Percentiles rank a stretch among this genome's conserved stretches.
Conservation (phyloP, 352 stramenopile genomes). For the Paralagenidium karlingii region DNA sequence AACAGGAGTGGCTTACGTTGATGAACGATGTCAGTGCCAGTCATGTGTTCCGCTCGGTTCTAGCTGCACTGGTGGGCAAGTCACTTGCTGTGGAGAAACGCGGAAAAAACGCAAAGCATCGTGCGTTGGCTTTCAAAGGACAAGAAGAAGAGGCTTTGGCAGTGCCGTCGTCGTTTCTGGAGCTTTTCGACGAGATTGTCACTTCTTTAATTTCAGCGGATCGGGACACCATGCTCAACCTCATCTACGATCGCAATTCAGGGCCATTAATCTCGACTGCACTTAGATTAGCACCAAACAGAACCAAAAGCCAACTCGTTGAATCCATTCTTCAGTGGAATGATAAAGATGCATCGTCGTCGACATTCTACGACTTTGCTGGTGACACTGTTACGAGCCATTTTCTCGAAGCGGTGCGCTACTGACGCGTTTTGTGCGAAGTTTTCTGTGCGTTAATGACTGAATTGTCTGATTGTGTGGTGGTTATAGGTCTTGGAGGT, state of each 20-base stretch:
- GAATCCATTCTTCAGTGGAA: conserved; percentile 61
- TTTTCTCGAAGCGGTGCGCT: conserved; percentile 54
- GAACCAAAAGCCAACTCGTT: conserved; percentile 32
- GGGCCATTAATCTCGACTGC: conserved; percentile 51
- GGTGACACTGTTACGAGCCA: conserved; percentile 66
- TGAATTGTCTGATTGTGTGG: neutral
- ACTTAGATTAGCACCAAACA: conserved; percentile 38
- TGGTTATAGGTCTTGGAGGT: conserved; percentile 1
- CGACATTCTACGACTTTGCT: conserved; percentile 54
- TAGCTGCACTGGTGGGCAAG: conserved; percentile 48
- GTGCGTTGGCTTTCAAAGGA: conserved; percentile 31
- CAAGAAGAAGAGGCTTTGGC: conserved; percentile 13
- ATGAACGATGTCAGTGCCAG: conserved; percentile 81
- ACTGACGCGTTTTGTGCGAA: too few relatives aligned
- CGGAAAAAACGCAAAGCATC: conserved; percentile 73
- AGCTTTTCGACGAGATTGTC: conserved; percentile 48
- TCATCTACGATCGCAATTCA: conserved; percentile 66
- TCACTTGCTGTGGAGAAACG: conserved; percentile 60
- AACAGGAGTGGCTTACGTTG: conserved; percentile 71
- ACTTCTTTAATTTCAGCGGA: conserved; percentile 23
- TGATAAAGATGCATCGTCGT: conserved; percentile 28
- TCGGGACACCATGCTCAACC: conserved; percentile 29
- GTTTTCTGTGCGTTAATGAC: neutral
- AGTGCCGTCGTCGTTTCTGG: conserved; percentile 39
- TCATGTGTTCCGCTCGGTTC: conserved; percentile 63